Percentiles rank a stretch among this genome's conserved stretches.
phyloP scores from a whole-genome alignment of 2,329 filamentous ascomycete species.

The Cadophora sp. region DNA sequence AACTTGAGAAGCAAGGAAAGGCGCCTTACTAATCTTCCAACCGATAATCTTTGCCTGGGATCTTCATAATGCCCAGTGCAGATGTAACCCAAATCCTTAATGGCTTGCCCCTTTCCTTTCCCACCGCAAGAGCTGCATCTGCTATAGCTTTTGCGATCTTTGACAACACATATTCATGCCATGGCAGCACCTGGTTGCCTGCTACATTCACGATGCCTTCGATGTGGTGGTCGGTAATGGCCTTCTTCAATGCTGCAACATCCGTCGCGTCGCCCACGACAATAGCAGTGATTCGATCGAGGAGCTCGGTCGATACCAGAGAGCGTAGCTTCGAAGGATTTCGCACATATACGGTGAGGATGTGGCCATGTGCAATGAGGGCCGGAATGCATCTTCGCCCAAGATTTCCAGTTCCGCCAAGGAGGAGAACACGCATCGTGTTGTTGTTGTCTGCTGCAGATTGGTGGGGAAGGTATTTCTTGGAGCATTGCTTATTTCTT shows the following conservation, averaged over 20 bases:
- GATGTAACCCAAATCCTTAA: constrained; percentile 49
- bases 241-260: constrained; percentile 43
- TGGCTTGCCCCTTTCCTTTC: constrained; percentile 43
- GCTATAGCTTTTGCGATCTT: constrained; percentile 47
- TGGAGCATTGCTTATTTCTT: background rate
- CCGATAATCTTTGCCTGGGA: constrained; percentile 45
- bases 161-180: constrained; percentile 47
- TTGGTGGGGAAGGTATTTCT: background rate
- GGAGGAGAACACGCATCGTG: constrained; percentile 49
- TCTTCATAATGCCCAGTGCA: constrained; percentile 46
- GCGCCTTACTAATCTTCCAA: constrained; percentile 45
- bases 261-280: constrained; percentile 49
- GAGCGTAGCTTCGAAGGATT: constrained; percentile 47
- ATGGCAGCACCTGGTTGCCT: constrained; percentile 48
- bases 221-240: constrained; percentile 47
- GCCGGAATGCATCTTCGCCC: constrained; percentile 47
- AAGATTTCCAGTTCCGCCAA: constrained; percentile 50
- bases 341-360: constrained; percentile 49
- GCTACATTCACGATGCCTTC: constrained; percentile 50
- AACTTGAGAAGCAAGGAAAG: background rate
- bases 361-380: constrained; percentile 45
- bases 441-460: background rate
- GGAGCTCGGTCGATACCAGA: constrained; percentile 45
- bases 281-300: constrained; percentile 42
- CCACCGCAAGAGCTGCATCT: constrained; percentile 45